phyloP scores from a whole-genome alignment of 495 filamentous ascomycete genomes.

The Penicillium atrosanguineum region DNA sequence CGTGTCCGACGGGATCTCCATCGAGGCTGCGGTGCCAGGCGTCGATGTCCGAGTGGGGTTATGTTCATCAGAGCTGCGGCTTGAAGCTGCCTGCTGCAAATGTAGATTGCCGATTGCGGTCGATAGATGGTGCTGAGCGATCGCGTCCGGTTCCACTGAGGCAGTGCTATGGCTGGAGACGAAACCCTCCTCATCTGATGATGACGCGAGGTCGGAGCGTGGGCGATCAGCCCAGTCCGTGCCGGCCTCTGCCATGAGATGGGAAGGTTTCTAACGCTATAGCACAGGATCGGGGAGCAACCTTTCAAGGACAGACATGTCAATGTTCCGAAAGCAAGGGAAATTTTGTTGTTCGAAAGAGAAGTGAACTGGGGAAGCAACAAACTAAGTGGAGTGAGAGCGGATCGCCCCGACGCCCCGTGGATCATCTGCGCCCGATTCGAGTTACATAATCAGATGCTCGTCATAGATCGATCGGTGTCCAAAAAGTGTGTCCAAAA shows the following conservation, averaged over 20 bases:
- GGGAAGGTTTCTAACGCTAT: slow-evolving; percentile 1
- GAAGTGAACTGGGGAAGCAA: slow-evolving; percentile 16
- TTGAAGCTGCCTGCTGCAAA: slow-evolving; percentile 20
- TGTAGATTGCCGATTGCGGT: slow-evolving; percentile 32
- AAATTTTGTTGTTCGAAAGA: neutral
- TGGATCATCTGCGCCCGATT: slow-evolving; percentile 10
- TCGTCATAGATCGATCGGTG: neutral
- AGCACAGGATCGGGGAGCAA: neutral
- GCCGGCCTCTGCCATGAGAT: slow-evolving; percentile 17
- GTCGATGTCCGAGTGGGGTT: slow-evolving; percentile 11
- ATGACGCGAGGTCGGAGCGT: slow-evolving; percentile 25
- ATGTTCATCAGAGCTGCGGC: slow-evolving; percentile 2
- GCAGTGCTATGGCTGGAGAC: slow-evolving; percentile 34
- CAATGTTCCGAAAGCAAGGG: neutral
- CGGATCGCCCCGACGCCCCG: slow-evolving; percentile 15
- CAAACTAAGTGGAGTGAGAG: slow-evolving; percentile 17
- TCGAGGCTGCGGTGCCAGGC: slow-evolving; percentile 5
- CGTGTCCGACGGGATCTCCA: neutral
- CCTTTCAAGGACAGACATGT: neutral
- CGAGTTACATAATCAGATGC: slow-evolving; percentile 6
- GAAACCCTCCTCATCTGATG: slow-evolving; percentile 38
- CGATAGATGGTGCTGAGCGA: slow-evolving; percentile 6
- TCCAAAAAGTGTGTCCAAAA: neutral
- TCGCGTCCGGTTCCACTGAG: slow-evolving; percentile 18
- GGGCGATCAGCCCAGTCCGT: slow-evolving; percentile 24